Base-by-base conservation (phyloP, 1,284 basidiomycete genomes). In the Irpex sp. region DNA sequence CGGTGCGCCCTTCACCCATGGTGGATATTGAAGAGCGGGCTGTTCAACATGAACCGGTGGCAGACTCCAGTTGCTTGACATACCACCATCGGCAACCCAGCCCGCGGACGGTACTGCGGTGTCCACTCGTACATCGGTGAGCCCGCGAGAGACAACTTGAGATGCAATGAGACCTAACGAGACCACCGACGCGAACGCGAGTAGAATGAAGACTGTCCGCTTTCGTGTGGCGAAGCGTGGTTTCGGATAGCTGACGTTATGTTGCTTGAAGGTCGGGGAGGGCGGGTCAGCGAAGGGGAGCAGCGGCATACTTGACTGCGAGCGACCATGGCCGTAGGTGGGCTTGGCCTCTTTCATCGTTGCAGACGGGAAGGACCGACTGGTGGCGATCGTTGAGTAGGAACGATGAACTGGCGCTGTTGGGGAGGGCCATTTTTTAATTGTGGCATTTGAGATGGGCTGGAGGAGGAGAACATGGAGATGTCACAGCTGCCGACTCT, bases 1-100 rank as follows among this genome's bases (percentile, higher is more conserved):
- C 6, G 86, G 84, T 5, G 77, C 74, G 0, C 86, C 86, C 23
- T 75, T 62, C 12, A 78, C 68, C 53, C 64, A 69, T 3, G 68
- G 70, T 7, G 71, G 66, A 59, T 70, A 61, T 16, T 67, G 63
- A 5, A 56, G 21, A 16, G 45, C 42, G 4, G 16, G 51, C 6
- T 51, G 14, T 19, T 56, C 59, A 7, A 45, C 21, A 39, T 56
- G 53, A 21, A 18, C 6, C 1, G 28, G 45, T 10, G 61, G 52
- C 28, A 52, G 18, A 4, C 57, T n/a, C 23, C 42, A 35, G 53
- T 62, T 56, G n/a, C 14, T 48, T 37, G 51, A 6, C 5, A 55
- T 12, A 35, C 53, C 21, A 5, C 60, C 59, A n/a, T 61, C 45
- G 35, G 58, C 8, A 19, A 56, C 49, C 35, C 36, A 55, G 12